A percentile compares a stretch with the other conserved stretches of the same genome.
Evolutionary conservation across 129 eudicot genomes (phyloP).

Genomic region (Lactuca sativa): DNA sequence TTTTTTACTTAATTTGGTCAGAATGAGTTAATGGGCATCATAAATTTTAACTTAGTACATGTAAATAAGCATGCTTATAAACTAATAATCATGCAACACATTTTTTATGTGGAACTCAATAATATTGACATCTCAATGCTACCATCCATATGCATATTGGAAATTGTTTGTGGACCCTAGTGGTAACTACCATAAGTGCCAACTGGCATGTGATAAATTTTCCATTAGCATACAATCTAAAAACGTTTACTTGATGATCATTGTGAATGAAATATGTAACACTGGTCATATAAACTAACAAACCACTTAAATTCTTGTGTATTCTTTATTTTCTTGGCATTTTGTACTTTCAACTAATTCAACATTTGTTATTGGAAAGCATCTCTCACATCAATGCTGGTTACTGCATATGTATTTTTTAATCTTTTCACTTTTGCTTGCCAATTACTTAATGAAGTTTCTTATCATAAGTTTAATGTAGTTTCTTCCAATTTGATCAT

Average conservation of each 20-base stretch:
- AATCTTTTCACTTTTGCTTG: conserved; percentile 39
- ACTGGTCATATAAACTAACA: too few relatives aligned
- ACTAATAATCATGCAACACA: not conserved
- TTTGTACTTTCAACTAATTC: conserved; percentile 26
- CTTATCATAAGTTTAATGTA: conserved; percentile 35
- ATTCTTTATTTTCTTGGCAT: too few relatives aligned
- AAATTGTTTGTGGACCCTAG: too few relatives aligned
- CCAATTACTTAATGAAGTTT: conserved; percentile 46
- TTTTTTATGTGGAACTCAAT: not conserved
- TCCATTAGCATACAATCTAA: too few relatives aligned
- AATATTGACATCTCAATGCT: too few relatives aligned
- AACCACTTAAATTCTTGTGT: too few relatives aligned
- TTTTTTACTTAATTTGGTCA: not conserved
- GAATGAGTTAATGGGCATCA: not conserved
- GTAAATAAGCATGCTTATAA: not conserved
- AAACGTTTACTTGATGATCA: too few relatives aligned
- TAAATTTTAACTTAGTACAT: conserved; percentile 20
- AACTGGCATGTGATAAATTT: too few relatives aligned
- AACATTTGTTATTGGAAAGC: conserved; percentile 36
- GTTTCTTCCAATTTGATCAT: conserved; percentile 55
- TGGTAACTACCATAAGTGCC: too few relatives aligned
- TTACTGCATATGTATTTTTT: conserved; percentile 45
- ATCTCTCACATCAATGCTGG: conserved; percentile 57
- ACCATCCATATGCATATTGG: too few relatives aligned
- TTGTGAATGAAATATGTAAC: too few relatives aligned